phyloP scores from a whole-genome alignment of 2,329 filamentous ascomycete genomes.

The Aspergillus sp. region DNA sequence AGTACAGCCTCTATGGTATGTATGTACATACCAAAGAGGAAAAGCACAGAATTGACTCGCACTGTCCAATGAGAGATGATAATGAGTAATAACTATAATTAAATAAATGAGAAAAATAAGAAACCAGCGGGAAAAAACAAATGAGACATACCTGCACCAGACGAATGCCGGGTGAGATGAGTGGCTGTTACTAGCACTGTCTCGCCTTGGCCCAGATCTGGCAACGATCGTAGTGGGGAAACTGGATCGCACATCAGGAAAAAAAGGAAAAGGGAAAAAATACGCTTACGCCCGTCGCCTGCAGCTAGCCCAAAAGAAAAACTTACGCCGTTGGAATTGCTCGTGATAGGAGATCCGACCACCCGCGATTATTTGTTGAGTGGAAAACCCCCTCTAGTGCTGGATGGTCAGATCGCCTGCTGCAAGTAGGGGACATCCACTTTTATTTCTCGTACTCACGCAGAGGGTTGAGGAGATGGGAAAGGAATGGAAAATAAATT shows the following conservation, averaged over 20 bases:
- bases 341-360: slow-evolving; percentile 18
- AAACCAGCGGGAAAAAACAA: background rate
- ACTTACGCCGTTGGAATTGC: slow-evolving; percentile 19
- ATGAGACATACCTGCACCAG: background rate
- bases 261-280: slow-evolving; percentile 10
- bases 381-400: slow-evolving; percentile 15
- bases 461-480: background rate
- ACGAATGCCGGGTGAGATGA: background rate
- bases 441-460: background rate
- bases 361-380: slow-evolving; percentile 9
- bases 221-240: slow-evolving; percentile 23
- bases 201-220: slow-evolving; percentile 21
- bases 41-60: background rate
- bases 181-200: slow-evolving; percentile 2
- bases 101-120: background rate
- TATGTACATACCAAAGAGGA: background rate
- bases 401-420: slow-evolving; percentile 17
- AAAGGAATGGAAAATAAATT: slow-evolving; percentile 1
- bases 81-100: background rate
- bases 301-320: background rate
- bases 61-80: background rate
- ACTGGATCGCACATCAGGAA: slow-evolving; percentile 18
- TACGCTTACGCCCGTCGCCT: no score
- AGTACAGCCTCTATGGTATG: background rate
- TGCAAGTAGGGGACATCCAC: slow-evolving; percentile 13